A percentile compares a stretch with the other conserved stretches of the same genome.
phyloP scores from a whole-genome alignment of 2,329 filamentous ascomycete genomes.

The Alternaria sp. region DNA sequence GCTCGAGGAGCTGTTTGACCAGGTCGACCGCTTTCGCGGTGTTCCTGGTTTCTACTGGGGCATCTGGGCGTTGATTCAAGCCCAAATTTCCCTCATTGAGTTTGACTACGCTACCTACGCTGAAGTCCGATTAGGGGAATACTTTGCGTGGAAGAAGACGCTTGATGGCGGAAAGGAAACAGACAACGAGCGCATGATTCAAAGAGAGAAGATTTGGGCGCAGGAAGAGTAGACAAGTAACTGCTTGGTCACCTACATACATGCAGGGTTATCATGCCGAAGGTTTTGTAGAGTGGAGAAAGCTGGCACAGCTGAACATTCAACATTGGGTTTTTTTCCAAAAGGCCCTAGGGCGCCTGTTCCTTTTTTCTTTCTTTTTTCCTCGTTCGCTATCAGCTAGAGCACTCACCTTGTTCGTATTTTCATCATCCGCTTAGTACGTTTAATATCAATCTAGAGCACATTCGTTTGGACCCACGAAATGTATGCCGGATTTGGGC shows the following conservation, averaged over 20 bases:
- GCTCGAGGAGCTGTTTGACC: constrained; percentile 72
- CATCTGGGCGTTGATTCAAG: constrained; percentile 95
- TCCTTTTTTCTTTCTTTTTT: not conserved
- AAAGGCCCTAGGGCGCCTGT: constrained; percentile 6
- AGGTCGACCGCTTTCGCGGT: constrained; percentile 88
- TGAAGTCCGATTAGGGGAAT: constrained; percentile 84
- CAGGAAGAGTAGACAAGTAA: constrained; percentile 55
- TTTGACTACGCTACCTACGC: constrained; percentile 97
- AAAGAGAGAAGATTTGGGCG: constrained; percentile 84
- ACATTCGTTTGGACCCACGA: not conserved
- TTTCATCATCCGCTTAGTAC: constrained; percentile 4
- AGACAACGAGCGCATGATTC: constrained; percentile 63
- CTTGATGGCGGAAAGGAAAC: constrained; percentile 69
- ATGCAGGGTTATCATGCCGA: not conserved
- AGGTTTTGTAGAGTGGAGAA: not conserved
- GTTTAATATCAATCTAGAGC: constrained; percentile 13
- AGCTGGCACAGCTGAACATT: constrained; percentile 12
- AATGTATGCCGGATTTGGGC: no score
- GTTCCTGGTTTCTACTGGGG: constrained; percentile 92
- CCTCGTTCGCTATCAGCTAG: constrained; percentile 10
- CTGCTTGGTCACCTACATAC: not conserved
- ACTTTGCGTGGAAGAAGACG: constrained; percentile 89
- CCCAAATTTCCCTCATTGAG: constrained; percentile 91
- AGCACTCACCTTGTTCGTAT: constrained; percentile 9
- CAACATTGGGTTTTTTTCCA: constrained; percentile 9